phyloP scores from a whole-genome alignment of 768 basidiomycete species.

The Leccinum incarnatum region DNA sequence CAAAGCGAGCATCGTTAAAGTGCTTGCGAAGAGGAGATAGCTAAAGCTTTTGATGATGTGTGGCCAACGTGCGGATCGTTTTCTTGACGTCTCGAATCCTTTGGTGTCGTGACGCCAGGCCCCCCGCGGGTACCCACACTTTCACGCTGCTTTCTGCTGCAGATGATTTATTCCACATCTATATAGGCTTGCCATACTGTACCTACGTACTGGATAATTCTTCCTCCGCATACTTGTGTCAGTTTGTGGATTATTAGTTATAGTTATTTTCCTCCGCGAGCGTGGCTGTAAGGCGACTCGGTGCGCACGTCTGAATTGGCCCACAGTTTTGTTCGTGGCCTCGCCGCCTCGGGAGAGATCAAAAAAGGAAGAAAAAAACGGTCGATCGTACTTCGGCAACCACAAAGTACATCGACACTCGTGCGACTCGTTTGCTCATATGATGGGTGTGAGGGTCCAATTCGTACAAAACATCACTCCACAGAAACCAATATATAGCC shows the following conservation, averaged over 20 bases:
- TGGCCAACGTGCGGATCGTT: not conserved
- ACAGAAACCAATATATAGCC: too few species aligned
- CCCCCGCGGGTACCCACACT: not conserved
- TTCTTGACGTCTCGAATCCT: not conserved
- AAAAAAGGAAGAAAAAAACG: too few species aligned
- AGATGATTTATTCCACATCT: conserved; percentile 31
- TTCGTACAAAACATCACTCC: too few species aligned
- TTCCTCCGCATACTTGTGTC: not conserved
- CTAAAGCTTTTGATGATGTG: not conserved
- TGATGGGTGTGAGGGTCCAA: too few species aligned
- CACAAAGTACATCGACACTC: too few species aligned
- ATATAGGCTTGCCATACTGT: conserved; percentile 21
- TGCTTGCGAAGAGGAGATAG: conserved; percentile 60
- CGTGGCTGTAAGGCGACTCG: not conserved
- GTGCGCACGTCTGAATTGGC: not conserved
- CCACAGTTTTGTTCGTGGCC: too few species aligned
- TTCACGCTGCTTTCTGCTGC: not conserved
- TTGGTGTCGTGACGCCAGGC: not conserved
- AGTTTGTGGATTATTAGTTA: not conserved
- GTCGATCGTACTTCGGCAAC: too few species aligned
- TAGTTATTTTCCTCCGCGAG: not conserved
- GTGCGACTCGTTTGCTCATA: too few species aligned
- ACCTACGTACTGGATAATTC: conserved; percentile 12
- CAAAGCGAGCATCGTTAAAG: conserved; percentile 71
- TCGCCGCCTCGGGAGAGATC: too few species aligned